Evolutionary conservation across 2,329 filamentous ascomycete species (phyloP).

Genomic region (Hirsutella minnesotensis): DNA sequence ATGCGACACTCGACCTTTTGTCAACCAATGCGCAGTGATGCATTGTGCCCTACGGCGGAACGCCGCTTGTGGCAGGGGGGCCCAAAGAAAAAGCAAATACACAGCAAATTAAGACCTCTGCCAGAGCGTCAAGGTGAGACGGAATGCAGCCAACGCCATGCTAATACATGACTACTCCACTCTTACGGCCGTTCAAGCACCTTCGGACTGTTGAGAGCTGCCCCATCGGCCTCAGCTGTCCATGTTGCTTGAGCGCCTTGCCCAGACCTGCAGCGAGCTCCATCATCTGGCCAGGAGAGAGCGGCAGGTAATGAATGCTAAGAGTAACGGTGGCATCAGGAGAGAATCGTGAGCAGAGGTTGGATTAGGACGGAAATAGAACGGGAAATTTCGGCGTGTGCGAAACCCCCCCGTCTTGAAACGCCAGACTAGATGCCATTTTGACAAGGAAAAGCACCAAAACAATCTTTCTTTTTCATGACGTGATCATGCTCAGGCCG

Average conservation of each 20-base stretch:
- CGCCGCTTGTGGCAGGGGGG: background rate
- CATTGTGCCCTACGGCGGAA: background rate
- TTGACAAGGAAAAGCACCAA: background rate
- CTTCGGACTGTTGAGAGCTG: background rate
- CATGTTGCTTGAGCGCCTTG: background rate
- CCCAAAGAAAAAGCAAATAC: conserved; percentile 1
- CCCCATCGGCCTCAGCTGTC: background rate
- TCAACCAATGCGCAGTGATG: background rate
- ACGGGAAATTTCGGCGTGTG: no score
- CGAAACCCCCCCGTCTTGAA: background rate
- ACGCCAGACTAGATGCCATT: background rate
- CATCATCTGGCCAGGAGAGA: no score
- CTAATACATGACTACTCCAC: conserved; percentile 2
- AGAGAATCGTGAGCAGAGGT: no score
- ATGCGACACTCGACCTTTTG: background rate
- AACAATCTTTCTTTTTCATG: conserved; percentile 8
- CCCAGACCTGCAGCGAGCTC: no score
- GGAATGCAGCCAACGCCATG: conserved; percentile 2
- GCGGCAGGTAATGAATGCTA: no score
- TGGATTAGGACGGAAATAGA: no score
- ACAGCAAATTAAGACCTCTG: conserved; percentile 1
- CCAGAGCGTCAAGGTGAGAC: background rate
- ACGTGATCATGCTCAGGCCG: conserved; percentile 39
- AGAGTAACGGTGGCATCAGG: no score
- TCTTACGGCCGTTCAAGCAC: background rate